Conservation (phyloP, 2,329 filamentous ascomycete species). For the Raffaelea arxii region DNA sequence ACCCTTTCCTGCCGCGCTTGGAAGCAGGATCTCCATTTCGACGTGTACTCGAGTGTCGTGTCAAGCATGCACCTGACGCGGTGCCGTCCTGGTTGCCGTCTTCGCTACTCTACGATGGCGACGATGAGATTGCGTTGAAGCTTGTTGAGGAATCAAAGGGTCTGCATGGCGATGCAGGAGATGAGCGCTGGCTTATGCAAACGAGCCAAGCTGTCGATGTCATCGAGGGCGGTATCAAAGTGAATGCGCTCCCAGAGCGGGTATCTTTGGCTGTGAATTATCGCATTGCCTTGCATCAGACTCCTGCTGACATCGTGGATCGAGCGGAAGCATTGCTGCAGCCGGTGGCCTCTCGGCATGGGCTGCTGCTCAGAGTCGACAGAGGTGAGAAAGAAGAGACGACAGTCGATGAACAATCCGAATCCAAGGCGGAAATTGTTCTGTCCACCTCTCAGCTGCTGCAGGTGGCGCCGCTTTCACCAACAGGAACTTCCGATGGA, state of each 20-base stretch:
- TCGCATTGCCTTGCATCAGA: constrained; percentile 47
- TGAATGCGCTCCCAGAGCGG: constrained; percentile 56
- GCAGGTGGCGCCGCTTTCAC: constrained; percentile 25
- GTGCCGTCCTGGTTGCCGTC: constrained; percentile 28
- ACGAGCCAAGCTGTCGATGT: constrained; percentile 52
- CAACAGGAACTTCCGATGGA: constrained; percentile 11
- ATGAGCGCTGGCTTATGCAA: constrained; percentile 42
- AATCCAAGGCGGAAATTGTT: constrained; percentile 14
- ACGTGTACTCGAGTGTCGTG: constrained; percentile 33
- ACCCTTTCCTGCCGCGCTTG: constrained; percentile 30
- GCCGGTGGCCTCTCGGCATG: constrained; percentile 42
- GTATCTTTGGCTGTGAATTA: constrained; percentile 48
- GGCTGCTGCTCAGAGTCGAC: constrained; percentile 32
- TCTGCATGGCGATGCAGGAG: constrained; percentile 24
- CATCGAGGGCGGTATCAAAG: constrained; percentile 53
- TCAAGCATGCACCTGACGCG: constrained; percentile 30
- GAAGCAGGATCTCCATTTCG: constrained; percentile 16
- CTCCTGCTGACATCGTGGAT: constrained; percentile 35
- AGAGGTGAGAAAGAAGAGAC: neutral
- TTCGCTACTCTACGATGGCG: constrained; percentile 19
- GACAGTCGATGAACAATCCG: constrained; percentile 27
- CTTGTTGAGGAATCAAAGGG: constrained; percentile 31
- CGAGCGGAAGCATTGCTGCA: constrained; percentile 38
- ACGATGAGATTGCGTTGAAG: neutral
- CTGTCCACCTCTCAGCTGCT: constrained; percentile 21